Base-by-base conservation (phyloP, 805 yeast genomes). In the Metschnikowia drakensbergensis region DNA sequence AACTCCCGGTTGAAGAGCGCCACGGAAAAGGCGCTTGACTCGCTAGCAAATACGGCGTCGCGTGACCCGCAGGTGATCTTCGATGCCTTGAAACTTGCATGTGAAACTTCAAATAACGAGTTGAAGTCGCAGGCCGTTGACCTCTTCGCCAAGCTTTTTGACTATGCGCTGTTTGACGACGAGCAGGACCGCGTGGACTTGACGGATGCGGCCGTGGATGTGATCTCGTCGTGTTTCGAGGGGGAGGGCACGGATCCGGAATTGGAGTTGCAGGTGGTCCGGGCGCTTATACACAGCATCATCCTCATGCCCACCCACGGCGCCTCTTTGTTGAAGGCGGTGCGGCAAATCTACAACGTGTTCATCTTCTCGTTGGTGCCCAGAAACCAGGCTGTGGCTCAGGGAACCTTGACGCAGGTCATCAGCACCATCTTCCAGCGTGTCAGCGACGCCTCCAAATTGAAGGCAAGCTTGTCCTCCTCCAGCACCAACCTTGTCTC, bases 201-300 rank as follows among this genome's bases (percentile, higher is more conserved):
- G 51, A 82, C 94, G 29, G 94, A 88, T 62, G 86, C 86, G 25
- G 89, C 96, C 0, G 86, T 92, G 37, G 86, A 85, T 54, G 86
- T 90, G 11, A 87, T 91, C 23, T 81, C 94, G 25, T 82, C 84
- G 26, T 86, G 96, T 55, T 92, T 88, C 64, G 88, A 85, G 52
- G 96, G 96, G 25, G 99, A 94, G 65, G 89, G 90, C 1, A 89
- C 98, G 0, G 96, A 91, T 62, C 87, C 87, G 25, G 82, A 79
- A 49, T 81, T 95, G 31, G 99, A 95, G 70, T 70, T 94, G 48
- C 99, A 95, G 68, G 92, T 94, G 9, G 86, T 92, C 30, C 82
- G 96, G 60, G 97, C 97, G 0, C 72, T 95, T 44, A 84, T 92
- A 63, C 89, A 94, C 53, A 92, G 96, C 45, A 85, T 90, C 11